Conservation (phyloP, 305 asterid species). For the Solanum chacoense region DNA sequence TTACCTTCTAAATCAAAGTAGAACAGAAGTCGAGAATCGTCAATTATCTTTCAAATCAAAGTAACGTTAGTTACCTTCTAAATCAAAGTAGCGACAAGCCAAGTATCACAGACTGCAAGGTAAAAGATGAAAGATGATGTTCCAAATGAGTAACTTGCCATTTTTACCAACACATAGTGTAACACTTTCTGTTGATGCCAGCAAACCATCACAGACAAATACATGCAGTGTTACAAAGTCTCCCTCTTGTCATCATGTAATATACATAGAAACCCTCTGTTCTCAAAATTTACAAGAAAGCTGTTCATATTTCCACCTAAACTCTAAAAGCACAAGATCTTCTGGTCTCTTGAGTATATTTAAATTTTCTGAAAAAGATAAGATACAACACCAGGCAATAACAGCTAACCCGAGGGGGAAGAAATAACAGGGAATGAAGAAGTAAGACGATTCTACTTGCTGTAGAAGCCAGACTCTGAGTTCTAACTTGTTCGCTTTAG, state of each 20-base stretch:
- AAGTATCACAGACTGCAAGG: neutral
- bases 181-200: neutral
- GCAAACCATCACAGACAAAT: neutral
- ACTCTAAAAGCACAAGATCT: neutral
- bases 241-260: neutral
- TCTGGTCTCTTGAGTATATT: neutral
- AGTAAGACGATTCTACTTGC: neutral
- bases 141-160: neutral
- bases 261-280: neutral
- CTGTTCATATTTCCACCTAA: conserved; percentile 2
- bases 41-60: neutral
- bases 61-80: neutral
- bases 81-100: neutral
- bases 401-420: neutral
- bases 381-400: neutral
- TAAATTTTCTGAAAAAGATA: neutral
- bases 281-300: conserved; percentile 1
- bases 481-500: neutral
- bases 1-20: neutral
- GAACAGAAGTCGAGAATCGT: neutral
- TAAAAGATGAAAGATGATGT: neutral
- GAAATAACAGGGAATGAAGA: neutral
- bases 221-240: neutral
- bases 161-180: neutral
- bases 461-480: neutral